These are phyloP conservation scores for Tolypocladium sp. DNA, from an alignment of 2,329 filamentous ascomycete genomes.

Conservation along the genomic window DNA sequence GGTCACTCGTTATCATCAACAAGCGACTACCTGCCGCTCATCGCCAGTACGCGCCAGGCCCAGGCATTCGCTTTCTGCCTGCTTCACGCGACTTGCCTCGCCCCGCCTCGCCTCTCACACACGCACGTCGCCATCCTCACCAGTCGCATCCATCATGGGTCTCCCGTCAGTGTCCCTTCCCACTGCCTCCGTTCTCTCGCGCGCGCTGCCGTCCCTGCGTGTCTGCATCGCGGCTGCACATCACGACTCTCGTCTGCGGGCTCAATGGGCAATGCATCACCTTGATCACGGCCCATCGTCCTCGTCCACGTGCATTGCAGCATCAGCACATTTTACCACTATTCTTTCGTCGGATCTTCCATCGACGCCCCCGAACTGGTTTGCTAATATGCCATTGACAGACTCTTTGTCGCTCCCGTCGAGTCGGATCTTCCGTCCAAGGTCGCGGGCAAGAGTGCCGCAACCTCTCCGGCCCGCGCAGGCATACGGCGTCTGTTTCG, in stretches of 20 bases:
- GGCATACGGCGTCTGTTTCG: constrained; percentile 28
- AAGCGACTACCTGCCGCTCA: neutral
- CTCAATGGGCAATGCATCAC: neutral
- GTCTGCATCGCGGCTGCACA: neutral
- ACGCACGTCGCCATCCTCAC: neutral
- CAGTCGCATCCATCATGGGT: constrained; percentile 25
- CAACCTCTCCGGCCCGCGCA: constrained; percentile 24
- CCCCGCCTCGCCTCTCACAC: neutral
- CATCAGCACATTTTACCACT: neutral
- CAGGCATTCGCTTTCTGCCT: neutral
- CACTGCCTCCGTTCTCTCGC: too few relatives aligned
- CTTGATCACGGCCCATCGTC: neutral
- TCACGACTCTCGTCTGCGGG: neutral
- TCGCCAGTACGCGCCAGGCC: neutral
- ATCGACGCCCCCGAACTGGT: neutral
- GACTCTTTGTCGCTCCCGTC: constrained; percentile 36
- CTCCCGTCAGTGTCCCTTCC: constrained; percentile 33
- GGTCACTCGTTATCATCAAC: neutral
- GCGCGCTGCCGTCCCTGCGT: neutral
- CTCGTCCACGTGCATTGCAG: neutral
- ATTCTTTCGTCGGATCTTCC: neutral
- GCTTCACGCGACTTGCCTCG: neutral
- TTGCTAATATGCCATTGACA: constrained; percentile 15
- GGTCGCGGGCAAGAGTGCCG: constrained; percentile 17
- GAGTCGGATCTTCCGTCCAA: constrained; percentile 32